Conservation (phyloP, 306 rosid genomes). For the Fragaria ananassa region DNA sequence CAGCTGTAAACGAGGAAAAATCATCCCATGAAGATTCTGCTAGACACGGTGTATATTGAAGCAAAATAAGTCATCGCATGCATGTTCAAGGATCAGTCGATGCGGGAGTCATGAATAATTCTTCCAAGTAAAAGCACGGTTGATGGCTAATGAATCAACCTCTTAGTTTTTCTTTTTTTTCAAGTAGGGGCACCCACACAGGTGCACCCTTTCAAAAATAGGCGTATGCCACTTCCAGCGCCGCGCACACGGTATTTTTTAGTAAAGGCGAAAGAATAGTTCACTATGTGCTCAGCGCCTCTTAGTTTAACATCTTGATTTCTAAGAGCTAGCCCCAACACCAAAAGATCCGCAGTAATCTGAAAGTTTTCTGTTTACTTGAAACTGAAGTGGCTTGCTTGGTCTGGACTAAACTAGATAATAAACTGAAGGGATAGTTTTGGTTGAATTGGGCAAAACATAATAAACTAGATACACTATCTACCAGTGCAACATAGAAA, state of each 20-base stretch:
- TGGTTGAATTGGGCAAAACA: background rate
- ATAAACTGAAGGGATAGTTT: background rate
- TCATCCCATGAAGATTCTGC: too few species aligned
- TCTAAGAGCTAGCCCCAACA: background rate
- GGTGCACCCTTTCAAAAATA: conserved; percentile 26
- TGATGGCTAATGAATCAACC: too few species aligned
- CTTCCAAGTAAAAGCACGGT: too few species aligned
- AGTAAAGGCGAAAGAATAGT: conserved; percentile 19
- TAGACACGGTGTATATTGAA: too few species aligned
- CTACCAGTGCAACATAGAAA: background rate
- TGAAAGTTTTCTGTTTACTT: background rate
- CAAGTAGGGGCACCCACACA: background rate
- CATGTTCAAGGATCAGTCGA: too few species aligned
- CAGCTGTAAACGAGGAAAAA: too few species aligned
- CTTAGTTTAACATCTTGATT: background rate
- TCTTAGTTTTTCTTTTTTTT: too few species aligned
- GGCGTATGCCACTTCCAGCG: conserved; percentile 23
- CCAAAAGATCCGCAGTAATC: background rate
- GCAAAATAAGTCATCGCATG: too few species aligned
- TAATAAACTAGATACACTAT: background rate
- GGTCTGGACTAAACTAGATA: background rate
- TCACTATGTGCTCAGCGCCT: conserved; percentile 12
- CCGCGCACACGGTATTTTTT: conserved; percentile 10
- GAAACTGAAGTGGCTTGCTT: background rate
- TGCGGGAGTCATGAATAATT: too few species aligned